Conservation (phyloP, 805 yeast species). For the Starmerella asiatica region DNA sequence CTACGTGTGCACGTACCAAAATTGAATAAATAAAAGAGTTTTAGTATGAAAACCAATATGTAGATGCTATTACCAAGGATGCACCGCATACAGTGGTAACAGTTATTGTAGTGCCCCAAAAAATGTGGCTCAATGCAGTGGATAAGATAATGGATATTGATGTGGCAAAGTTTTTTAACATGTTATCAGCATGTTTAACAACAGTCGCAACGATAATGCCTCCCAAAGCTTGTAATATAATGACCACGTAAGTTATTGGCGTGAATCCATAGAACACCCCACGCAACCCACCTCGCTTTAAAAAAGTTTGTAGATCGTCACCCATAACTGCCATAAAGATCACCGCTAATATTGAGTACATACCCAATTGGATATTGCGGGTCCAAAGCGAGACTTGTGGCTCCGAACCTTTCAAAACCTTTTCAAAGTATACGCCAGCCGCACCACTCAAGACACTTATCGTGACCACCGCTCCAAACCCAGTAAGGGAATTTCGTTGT, state of each 20-base stretch:
- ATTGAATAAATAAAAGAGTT: neutral
- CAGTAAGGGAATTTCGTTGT: conserved; percentile 18
- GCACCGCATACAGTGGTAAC: conserved; percentile 28
- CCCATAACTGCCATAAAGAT: conserved; percentile 27
- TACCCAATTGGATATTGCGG: conserved; percentile 31
- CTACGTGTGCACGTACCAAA: too few species aligned
- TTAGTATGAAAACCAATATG: conserved; percentile 24
- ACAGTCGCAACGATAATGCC: conserved; percentile 33
- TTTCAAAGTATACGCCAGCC: conserved; percentile 34
- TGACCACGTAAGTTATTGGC: conserved; percentile 29
- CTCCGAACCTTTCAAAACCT: conserved; percentile 29
- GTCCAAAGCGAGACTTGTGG: conserved; percentile 29
- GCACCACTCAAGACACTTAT: conserved; percentile 31
- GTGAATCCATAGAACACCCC: conserved; percentile 33
- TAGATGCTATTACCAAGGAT: conserved; percentile 27
- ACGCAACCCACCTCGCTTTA: conserved; percentile 20
- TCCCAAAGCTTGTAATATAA: conserved; percentile 30
- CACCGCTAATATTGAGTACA: conserved; percentile 32
- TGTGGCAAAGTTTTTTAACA: conserved; percentile 33
- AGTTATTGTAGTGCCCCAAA: conserved; percentile 28
- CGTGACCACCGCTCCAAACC: conserved; percentile 28
- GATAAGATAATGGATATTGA: conserved; percentile 30
- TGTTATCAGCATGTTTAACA: conserved; percentile 33
- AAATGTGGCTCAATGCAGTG: conserved; percentile 28
- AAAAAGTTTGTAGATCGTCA: conserved; percentile 28